Evolutionary conservation across 345 rosid species (phyloP).

Genomic region (Reutealis trisperma): DNA sequence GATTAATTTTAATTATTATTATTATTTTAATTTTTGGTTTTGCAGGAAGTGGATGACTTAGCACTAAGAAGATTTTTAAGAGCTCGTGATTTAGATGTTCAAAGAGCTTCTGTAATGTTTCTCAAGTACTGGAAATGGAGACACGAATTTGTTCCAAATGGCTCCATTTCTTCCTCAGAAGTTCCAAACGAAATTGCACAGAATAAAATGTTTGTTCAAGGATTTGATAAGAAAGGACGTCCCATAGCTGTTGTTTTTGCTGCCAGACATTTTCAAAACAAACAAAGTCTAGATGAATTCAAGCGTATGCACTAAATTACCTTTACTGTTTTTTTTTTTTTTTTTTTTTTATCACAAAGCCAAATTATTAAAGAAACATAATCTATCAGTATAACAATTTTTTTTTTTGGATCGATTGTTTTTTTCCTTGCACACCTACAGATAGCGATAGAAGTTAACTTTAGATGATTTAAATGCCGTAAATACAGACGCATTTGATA

Average conservation of each 20-base stretch:
- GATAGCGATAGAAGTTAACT: too few species aligned
- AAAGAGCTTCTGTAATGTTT: slow-evolving; percentile 46
- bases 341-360: too few species aligned
- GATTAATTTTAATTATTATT: too few species aligned
- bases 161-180: slow-evolving; percentile 31
- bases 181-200: slow-evolving; percentile 37
- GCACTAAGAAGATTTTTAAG: slow-evolving; percentile 50
- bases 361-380: too few species aligned
- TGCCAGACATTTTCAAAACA: slow-evolving; percentile 40
- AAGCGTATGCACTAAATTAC: slow-evolving; percentile 30
- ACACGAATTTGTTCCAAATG: slow-evolving; percentile 38
- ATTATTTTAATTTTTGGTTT: not conserved
- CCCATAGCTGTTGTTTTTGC: slow-evolving; percentile 35
- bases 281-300: slow-evolving; percentile 42
- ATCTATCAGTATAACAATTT: too few species aligned
- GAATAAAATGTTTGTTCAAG: slow-evolving; percentile 53
- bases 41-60: slow-evolving; percentile 46
- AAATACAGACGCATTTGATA: too few species aligned
- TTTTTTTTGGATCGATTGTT: too few species aligned
- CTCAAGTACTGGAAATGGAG: slow-evolving; percentile 51
- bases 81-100: slow-evolving; percentile 44
- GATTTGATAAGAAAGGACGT: slow-evolving; percentile 43
- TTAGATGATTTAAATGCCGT: too few species aligned
- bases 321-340: too few species aligned
- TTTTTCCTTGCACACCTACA: too few species aligned